Base-by-base conservation (phyloP, 2,329 filamentous ascomycete species). In the Trichophyton equinum region DNA sequence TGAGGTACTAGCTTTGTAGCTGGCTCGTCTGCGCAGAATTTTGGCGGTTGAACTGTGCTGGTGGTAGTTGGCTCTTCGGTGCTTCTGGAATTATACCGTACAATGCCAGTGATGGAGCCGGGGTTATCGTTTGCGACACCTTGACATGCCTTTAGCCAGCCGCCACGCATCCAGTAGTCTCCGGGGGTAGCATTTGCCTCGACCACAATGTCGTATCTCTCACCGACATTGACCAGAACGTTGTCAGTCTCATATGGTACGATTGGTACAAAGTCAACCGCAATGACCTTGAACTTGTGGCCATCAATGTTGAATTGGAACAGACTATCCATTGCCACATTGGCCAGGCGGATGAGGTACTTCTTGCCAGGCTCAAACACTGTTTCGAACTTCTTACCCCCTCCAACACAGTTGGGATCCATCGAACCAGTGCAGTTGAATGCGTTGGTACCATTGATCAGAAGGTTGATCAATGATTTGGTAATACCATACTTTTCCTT, bases 221-320 rank as follows among this genome's bases (percentile, higher is more conserved):
- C 72, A 1, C 69, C 70, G 69, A 13, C n/a, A 0, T 44, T 36
- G 47, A 73, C 71, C 2, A 83, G 53, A 13, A 71, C 72, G 20
- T 22, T 47, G 0, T 75, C 73, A 0, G 81, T 78, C 0, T 71
- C 70, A 62, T 79, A 85, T 0, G 83, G 83, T 25, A 75, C 65
- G 25, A 86, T 75, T 1, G 82, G 81, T 0, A 85, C 80, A 2
- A 85, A 70, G 62, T 85, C 84, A 18, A 71, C 38, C 0, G 78
- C 75, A 47, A 86, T 83, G 33, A 86, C 81, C 0, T 74, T 79
- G 65, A 86, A 67, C 0, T 67, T 76, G 68, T 86, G 83, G 55
- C 79, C 77, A 40, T 78, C 76, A 25, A 78, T 73, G 55, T 68
- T 71, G 67, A 86, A 82, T 55, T 77, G 73, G 68, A 80, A 74